Evolutionary conservation across 2,329 filamentous ascomycete genomes (phyloP).

Genomic region (Ceratocystis eucalypticola): DNA sequence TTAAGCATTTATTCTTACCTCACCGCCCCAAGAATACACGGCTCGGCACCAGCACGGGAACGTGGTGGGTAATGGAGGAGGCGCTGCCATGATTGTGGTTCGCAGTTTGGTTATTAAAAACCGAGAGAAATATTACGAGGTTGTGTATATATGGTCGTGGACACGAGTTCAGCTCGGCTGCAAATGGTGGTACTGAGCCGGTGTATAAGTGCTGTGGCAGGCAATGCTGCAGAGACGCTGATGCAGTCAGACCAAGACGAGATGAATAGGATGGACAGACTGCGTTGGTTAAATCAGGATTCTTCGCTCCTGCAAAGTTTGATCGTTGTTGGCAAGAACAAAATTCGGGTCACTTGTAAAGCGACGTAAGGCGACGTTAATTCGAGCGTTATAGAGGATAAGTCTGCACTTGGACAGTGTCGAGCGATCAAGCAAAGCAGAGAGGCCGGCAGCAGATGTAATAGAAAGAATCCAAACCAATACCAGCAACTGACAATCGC

Average conservation of each 20-base stretch:
- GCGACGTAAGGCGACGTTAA: no score
- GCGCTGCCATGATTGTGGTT: conserved; percentile 36
- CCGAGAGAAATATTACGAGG: not conserved
- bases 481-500: not conserved
- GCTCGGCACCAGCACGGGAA: conserved; percentile 90
- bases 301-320: no score
- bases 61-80: conserved; percentile 52
- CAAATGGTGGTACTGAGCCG: conserved; percentile 1
- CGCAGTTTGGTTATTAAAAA: not conserved
- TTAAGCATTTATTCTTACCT: conserved; percentile 35
- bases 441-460: not conserved
- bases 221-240: not conserved
- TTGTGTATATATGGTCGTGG: conserved; percentile 5
- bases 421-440: not conserved
- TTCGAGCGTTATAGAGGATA: no score
- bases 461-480: not conserved
- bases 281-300: no score
- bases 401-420: not conserved
- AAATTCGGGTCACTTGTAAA: no score
- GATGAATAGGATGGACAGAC: not conserved
- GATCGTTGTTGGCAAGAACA: no score
- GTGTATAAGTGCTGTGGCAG: not conserved
- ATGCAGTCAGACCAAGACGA: not conserved
- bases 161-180: not conserved
- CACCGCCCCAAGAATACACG: conserved; percentile 86